These are phyloP conservation scores for Ophiocordyceps camponoti-saundersi DNA, from an alignment of 2,329 filamentous ascomycete genomes.

Conservation along the genomic window DNA sequence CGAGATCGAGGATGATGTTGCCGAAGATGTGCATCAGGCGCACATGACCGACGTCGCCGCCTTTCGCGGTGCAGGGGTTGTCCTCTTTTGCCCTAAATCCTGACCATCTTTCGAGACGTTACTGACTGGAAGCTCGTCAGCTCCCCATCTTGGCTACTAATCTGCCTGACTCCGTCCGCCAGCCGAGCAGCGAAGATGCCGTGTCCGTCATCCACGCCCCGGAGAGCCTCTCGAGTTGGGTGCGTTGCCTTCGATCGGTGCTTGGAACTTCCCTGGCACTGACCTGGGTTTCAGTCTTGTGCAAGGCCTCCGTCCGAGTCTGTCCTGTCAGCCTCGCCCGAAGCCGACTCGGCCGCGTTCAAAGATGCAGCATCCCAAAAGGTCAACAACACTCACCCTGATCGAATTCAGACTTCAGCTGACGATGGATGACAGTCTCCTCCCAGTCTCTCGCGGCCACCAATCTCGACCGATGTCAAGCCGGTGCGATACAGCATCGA, in stretches of 20 bases:
- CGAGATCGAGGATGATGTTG: conserved; percentile 65
- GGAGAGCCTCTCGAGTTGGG: conserved; percentile 66
- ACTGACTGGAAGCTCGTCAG: conserved; percentile 24
- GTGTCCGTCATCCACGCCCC: conserved; percentile 87
- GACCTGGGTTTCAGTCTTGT: conserved; percentile 18
- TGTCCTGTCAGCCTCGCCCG: neutral
- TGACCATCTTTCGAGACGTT: neutral
- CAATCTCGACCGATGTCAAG: conserved; percentile 59
- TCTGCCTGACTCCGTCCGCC: conserved; percentile 38
- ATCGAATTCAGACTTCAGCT: too few relatives aligned
- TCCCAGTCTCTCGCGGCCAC: conserved; percentile 40
- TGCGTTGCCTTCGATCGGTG: conserved; percentile 20
- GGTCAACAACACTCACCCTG: conserved; percentile 4
- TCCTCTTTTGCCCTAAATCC: conserved; percentile 1
- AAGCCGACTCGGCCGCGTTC: conserved; percentile 8
- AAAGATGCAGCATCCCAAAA: conserved; percentile 7
- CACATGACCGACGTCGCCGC: conserved; percentile 5
- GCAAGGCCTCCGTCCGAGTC: conserved; percentile 26
- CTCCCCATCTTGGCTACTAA: conserved; percentile 38
- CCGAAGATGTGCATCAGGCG: conserved; percentile 36
- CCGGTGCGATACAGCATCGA: conserved; percentile 49
- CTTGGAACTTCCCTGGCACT: neutral
- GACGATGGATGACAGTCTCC: neutral
- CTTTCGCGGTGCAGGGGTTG: conserved; percentile 14
- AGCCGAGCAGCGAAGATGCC: conserved; percentile 54